Evolutionary conservation across 129 eudicot genomes (phyloP).

Genomic region (Ambrosia artemisiifolia): DNA sequence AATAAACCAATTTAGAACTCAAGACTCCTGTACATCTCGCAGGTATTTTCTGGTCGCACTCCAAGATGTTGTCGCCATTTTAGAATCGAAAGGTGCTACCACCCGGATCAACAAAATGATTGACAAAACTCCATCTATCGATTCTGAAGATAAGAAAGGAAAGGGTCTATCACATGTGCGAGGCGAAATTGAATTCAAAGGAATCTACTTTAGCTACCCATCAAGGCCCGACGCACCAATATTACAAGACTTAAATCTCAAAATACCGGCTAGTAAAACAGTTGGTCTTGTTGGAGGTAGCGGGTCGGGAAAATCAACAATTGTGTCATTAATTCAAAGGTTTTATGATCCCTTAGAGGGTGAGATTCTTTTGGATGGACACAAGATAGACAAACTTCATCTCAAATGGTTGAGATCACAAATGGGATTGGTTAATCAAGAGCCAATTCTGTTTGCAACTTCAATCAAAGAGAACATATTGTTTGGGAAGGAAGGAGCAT

Average conservation of each 20-base stretch:
- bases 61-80: conserved; percentile 61
- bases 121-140: conserved; percentile 43
- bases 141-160: conserved; percentile 59
- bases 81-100: conserved; percentile 58
- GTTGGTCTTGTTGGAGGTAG: conserved; percentile 74
- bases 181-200: conserved; percentile 65
- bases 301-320: conserved; percentile 76
- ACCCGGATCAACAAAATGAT: conserved; percentile 65
- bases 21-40: conserved; percentile 12
- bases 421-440: conserved; percentile 79
- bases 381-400: conserved; percentile 58
- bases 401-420: conserved; percentile 78
- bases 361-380: conserved; percentile 59
- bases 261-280: conserved; percentile 51
- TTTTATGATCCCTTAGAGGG: conserved; percentile 70
- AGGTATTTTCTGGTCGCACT: conserved; percentile 65
- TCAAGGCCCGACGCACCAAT: conserved; percentile 69
- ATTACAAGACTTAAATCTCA: conserved; percentile 58
- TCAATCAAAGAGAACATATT: conserved; percentile 68
- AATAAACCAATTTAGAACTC: neutral
- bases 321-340: conserved; percentile 54
- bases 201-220: conserved; percentile 59
- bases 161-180: conserved; percentile 58
- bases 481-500: conserved; percentile 68
- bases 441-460: conserved; percentile 78